Evolutionary conservation across 2,329 filamentous ascomycete genomes (phyloP).

Genomic region (Colletotrichum eremochloae): DNA sequence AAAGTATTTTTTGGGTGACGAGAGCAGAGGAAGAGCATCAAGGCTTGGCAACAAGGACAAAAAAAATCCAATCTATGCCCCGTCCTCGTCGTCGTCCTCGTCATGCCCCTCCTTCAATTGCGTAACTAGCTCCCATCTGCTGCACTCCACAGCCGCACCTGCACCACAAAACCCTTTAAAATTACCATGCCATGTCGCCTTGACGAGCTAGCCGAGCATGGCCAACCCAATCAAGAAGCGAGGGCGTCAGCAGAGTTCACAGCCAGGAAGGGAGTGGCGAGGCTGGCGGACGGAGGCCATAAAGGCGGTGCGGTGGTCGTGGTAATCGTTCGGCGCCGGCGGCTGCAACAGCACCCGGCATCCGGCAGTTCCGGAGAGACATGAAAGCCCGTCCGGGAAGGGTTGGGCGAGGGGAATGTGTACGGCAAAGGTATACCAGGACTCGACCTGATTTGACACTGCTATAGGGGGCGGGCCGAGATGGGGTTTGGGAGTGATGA

Average conservation of each 20-base stretch:
- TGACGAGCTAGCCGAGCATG: neutral
- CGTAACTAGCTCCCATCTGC: neutral
- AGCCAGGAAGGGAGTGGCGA: neutral
- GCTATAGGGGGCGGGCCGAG: neutral
- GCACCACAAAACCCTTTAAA: neutral
- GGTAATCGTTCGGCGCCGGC: conserved; percentile 34
- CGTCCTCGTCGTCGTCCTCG: neutral
- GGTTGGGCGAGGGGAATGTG: neutral
- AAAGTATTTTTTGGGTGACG: neutral
- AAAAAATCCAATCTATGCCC: neutral
- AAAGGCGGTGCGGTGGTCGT: neutral
- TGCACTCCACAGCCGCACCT: conserved; percentile 3
- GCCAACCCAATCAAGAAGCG: neutral
- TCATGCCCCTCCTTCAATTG: neutral
- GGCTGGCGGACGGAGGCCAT: too few species aligned
- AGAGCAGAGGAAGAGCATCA: neutral
- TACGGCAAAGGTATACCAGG: too few species aligned
- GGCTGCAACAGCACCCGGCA: conserved; percentile 24
- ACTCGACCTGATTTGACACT: neutral
- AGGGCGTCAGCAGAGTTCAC: neutral
- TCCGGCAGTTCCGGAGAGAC: conserved; percentile 14
- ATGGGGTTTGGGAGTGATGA: neutral
- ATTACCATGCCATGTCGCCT: neutral
- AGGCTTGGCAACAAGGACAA: conserved; percentile 3
- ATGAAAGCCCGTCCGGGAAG: conserved; percentile 28